Percentiles rank a stretch among this genome's conserved stretches.
Conservation (phyloP, 2,329 filamentous ascomycete genomes). For the Leptoxyphium fumago region DNA sequence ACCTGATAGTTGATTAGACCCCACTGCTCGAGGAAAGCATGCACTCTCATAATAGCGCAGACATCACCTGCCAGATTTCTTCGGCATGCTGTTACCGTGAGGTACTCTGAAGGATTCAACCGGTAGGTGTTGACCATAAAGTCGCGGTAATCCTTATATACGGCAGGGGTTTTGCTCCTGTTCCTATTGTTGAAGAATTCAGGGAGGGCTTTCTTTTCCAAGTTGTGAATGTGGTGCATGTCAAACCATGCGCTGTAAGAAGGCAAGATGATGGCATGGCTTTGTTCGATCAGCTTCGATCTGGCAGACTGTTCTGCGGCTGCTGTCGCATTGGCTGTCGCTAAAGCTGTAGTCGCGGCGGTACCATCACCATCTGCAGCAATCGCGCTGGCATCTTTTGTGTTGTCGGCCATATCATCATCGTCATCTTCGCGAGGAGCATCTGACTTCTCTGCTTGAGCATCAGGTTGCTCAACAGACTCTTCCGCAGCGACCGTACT, state of each 20-base stretch:
- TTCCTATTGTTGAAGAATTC: constrained; percentile 99
- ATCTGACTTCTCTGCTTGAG: constrained; percentile 20
- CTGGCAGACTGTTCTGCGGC: constrained; percentile 73
- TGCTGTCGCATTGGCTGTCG: constrained; percentile 54
- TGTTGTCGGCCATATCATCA: constrained; percentile 45
- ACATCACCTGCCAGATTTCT: constrained; percentile 93
- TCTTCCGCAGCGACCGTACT: constrained; percentile 4
- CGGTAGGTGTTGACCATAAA: constrained; percentile 99
- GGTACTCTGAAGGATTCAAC: constrained; percentile 85
- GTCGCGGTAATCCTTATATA: constrained; percentile 98
- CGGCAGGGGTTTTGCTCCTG: constrained; percentile 89
- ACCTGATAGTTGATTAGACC: constrained; percentile 98
- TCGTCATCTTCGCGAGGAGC: constrained; percentile 9
- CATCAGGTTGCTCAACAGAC: constrained; percentile 25
- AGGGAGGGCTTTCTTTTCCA: constrained; percentile 86
- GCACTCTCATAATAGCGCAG: constrained; percentile 97
- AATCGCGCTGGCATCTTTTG: constrained; percentile 19
- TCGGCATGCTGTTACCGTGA: constrained; percentile 91
- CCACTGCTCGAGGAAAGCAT: constrained; percentile 97
- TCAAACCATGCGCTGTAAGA: constrained; percentile 99
- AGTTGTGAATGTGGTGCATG: constrained; percentile 80
- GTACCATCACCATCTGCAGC: constrained; percentile 9
- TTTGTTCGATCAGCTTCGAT: constrained; percentile 83
- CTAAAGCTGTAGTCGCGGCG: constrained; percentile 6
- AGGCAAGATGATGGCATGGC: constrained; percentile 87